Evolutionary conservation across 768 basidiomycete species (phyloP).

Genomic region (Suillus americanus): DNA sequence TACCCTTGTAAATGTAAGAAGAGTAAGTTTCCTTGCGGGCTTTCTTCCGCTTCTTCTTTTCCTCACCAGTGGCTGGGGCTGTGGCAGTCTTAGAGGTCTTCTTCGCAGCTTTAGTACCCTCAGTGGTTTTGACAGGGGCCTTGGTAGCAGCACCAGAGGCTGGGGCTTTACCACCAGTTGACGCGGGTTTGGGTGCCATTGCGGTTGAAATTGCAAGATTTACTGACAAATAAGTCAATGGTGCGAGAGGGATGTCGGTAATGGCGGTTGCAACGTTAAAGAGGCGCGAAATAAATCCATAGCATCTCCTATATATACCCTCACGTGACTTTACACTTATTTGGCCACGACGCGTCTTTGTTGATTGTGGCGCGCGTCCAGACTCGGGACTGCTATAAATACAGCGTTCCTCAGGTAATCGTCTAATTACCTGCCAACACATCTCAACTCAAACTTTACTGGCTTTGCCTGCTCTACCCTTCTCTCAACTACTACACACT

Average conservation of each 20-base stretch:
- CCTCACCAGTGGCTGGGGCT: slow-evolving; percentile 58
- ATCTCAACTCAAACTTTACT: not conserved
- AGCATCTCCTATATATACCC: slow-evolving; percentile 35
- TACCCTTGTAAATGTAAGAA: slow-evolving; percentile 90
- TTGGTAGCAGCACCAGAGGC: slow-evolving; percentile 59
- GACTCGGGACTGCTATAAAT: slow-evolving; percentile 27
- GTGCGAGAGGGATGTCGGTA: slow-evolving; percentile 16
- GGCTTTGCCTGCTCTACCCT: not conserved
- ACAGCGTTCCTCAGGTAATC: slow-evolving; percentile 3
- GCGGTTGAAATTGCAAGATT: slow-evolving; percentile 12
- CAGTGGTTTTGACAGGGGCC: slow-evolving; percentile 57
- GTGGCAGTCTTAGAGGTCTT: slow-evolving; percentile 62
- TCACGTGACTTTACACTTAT: slow-evolving; percentile 33
- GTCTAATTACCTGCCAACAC: not conserved
- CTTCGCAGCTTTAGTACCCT: slow-evolving; percentile 72
- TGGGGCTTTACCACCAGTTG: slow-evolving; percentile 73
- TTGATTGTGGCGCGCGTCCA: slow-evolving; percentile 24
- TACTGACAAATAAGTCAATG: not conserved
- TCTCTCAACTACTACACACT: not conserved
- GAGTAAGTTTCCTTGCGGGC: slow-evolving; percentile 89
- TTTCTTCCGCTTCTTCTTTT: slow-evolving; percentile 89
- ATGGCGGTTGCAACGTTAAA: slow-evolving; percentile 9
- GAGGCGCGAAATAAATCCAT: slow-evolving; percentile 8
- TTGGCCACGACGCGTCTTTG: slow-evolving; percentile 40
- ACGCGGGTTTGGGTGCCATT: slow-evolving; percentile 65